These are phyloP conservation scores for Phalaenopsis hybrid DNA, from an alignment of 116 monocot genomes.

Conservation along the genomic window DNA sequence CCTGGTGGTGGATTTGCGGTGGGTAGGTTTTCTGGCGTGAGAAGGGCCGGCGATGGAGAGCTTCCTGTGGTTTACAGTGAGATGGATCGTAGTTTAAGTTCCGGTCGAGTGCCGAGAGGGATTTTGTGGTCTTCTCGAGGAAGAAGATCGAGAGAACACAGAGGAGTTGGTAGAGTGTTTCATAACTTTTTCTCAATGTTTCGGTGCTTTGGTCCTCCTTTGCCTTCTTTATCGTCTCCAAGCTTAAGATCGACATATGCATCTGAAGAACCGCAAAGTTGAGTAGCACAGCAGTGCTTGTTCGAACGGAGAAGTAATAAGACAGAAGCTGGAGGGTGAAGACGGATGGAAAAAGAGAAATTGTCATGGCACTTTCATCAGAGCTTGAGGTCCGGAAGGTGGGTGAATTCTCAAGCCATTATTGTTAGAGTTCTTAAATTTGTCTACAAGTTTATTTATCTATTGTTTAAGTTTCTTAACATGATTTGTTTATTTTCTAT, in stretches of 20 bases:
- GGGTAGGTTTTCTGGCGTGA: constrained; percentile 33
- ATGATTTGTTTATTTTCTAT: background rate
- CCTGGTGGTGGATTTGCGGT: constrained; percentile 47
- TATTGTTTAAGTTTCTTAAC: background rate
- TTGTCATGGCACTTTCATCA: background rate
- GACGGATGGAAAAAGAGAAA: background rate
- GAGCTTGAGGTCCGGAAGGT: background rate
- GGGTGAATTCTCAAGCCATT: background rate
- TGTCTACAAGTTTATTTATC: background rate
- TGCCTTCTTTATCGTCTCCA: background rate
- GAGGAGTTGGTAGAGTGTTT: constrained; percentile 21
- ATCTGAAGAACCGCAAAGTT: constrained; percentile 10
- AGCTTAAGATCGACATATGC: background rate
- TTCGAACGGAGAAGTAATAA: constrained; percentile 1
- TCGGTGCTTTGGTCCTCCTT: constrained; percentile 12
- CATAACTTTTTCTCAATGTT: constrained; percentile 26
- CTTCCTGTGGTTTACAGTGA: constrained; percentile 40
- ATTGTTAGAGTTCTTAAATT: background rate
- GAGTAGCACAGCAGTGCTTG: background rate
- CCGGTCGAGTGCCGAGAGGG: constrained; percentile 15
- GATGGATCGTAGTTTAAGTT: constrained; percentile 34
- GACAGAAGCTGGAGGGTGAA: background rate
- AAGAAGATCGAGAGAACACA: constrained; percentile 20
- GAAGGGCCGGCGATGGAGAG: constrained; percentile 27
- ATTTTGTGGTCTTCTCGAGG: constrained; percentile 24